Evolutionary conservation across 2,329 filamentous ascomycete genomes (phyloP).

Genomic region (Pyrenophora seminiperda): DNA sequence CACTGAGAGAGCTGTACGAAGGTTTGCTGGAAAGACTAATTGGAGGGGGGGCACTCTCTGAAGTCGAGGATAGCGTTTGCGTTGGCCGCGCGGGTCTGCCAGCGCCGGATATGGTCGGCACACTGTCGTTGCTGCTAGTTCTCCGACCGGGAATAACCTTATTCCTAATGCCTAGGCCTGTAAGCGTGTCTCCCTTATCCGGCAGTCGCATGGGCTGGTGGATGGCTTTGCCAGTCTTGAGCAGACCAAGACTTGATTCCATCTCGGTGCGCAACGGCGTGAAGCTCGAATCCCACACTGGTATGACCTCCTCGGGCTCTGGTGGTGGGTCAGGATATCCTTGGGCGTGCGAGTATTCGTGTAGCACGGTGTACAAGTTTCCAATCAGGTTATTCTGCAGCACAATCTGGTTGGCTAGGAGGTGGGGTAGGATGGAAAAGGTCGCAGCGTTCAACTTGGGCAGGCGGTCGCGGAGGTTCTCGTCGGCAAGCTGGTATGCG

Average conservation of each 20-base stretch:
- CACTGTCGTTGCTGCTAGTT: slow-evolving; percentile 43
- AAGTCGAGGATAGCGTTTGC: slow-evolving; percentile 29
- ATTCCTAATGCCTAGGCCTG: slow-evolving; percentile 56
- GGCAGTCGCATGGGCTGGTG: slow-evolving; percentile 60
- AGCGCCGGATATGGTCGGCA: slow-evolving; percentile 31
- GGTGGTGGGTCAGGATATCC: slow-evolving; percentile 74
- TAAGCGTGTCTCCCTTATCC: slow-evolving; percentile 53
- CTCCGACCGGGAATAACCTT: slow-evolving; percentile 43
- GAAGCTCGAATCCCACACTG: slow-evolving; percentile 68
- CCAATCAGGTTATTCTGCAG: slow-evolving; percentile 79
- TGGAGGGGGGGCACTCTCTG: slow-evolving; percentile 39
- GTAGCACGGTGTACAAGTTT: slow-evolving; percentile 76
- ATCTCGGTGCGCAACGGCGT: slow-evolving; percentile 67
- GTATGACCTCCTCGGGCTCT: slow-evolving; percentile 72
- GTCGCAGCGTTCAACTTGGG: slow-evolving; percentile 73
- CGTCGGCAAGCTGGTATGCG: slow-evolving; percentile 76
- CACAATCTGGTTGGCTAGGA: slow-evolving; percentile 72
- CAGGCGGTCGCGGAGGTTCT: slow-evolving; percentile 71
- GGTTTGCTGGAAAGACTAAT: slow-evolving; percentile 43
- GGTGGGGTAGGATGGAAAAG: slow-evolving; percentile 73
- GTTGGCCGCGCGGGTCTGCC: slow-evolving; percentile 37
- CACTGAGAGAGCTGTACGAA: slow-evolving; percentile 41
- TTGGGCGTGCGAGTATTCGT: slow-evolving; percentile 72
- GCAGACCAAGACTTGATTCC: slow-evolving; percentile 65
- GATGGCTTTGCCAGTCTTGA: slow-evolving; percentile 70